Percentiles rank a stretch among this genome's conserved stretches.
These are phyloP conservation scores for Saccharomycopsis sp. DNA, from an alignment of 805 yeast genomes.

Conservation along the genomic window DNA sequence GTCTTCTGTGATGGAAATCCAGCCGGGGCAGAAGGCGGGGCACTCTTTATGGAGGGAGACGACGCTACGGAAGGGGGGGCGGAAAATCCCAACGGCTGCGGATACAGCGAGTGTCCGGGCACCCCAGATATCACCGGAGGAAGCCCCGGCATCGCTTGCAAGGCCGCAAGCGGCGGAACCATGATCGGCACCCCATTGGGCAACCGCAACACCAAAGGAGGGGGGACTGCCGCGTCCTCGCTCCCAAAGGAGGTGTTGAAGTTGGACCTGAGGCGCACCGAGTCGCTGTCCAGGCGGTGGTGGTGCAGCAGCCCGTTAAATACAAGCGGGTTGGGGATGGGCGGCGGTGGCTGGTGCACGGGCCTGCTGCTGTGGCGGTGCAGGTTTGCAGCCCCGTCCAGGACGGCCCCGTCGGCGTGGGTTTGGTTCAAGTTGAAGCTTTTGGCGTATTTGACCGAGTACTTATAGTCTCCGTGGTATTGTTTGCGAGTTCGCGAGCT, in stretches of 20 bases:
- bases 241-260: neutral
- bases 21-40: neutral
- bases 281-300: neutral
- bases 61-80: neutral
- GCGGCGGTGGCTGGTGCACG: constrained; percentile 7
- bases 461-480: constrained; percentile 14
- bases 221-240: neutral
- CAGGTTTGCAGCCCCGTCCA: neutral
- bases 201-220: neutral
- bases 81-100: neutral
- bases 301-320: neutral
- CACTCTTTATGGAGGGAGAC: neutral
- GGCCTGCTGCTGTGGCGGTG: neutral
- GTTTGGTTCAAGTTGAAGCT: constrained; percentile 6
- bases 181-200: neutral
- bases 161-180: constrained; percentile 1
- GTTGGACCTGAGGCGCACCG: neutral
- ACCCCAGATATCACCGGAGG: neutral
- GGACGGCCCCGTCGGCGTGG: neutral
- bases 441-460: constrained; percentile 12
- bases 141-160: neutral
- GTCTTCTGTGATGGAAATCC: neutral
- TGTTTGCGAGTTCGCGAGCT: neutral
- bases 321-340: constrained; percentile 12
- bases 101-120: neutral